These are phyloP conservation scores for Scytalidium sp. DNA, from an alignment of 2,329 filamentous ascomycete species.

Conservation along the genomic window DNA sequence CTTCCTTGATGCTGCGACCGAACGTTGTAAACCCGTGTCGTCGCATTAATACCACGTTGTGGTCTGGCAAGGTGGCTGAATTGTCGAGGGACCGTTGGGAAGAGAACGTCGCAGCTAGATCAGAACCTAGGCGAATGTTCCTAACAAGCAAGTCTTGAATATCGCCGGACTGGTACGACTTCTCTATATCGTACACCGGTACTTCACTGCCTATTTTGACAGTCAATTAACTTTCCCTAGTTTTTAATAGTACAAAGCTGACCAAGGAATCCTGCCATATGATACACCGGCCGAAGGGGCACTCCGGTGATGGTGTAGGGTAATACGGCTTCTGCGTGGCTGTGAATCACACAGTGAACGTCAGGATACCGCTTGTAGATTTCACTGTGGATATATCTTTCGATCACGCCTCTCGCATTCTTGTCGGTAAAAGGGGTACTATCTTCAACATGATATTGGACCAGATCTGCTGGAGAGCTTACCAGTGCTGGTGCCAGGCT, in stretches of 20 bases:
- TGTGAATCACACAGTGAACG: slow-evolving; percentile 40
- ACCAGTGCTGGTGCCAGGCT: slow-evolving; percentile 46
- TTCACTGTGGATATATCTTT: slow-evolving; percentile 46
- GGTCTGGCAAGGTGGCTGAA: background rate
- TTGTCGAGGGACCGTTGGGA: background rate
- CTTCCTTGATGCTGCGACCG: slow-evolving; percentile 34
- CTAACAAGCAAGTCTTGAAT: slow-evolving; percentile 35
- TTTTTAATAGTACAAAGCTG: background rate
- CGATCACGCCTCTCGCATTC: slow-evolving; percentile 36
- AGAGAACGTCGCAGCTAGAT: slow-evolving; percentile 32
- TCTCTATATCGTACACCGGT: slow-evolving; percentile 30
- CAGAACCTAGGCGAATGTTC: slow-evolving; percentile 28
- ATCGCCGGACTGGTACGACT: slow-evolving; percentile 24
- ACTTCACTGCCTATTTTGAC: slow-evolving; percentile 15
- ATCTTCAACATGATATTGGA: slow-evolving; percentile 42
- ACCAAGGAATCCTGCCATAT: slow-evolving; percentile 43
- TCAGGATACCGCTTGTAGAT: slow-evolving; percentile 38
- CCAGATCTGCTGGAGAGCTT: slow-evolving; percentile 38
- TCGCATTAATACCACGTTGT: slow-evolving; percentile 40
- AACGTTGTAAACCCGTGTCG: slow-evolving; percentile 41
- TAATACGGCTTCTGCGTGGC: slow-evolving; percentile 39
- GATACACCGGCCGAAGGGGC: slow-evolving; percentile 36
- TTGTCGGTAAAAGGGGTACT: slow-evolving; percentile 36
- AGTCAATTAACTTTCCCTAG: too few species aligned
- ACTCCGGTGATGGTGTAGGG: slow-evolving; percentile 38